Evolutionary conservation across 2,329 filamentous ascomycete species (phyloP).

Genomic region (Talaromyces verruculosus): DNA sequence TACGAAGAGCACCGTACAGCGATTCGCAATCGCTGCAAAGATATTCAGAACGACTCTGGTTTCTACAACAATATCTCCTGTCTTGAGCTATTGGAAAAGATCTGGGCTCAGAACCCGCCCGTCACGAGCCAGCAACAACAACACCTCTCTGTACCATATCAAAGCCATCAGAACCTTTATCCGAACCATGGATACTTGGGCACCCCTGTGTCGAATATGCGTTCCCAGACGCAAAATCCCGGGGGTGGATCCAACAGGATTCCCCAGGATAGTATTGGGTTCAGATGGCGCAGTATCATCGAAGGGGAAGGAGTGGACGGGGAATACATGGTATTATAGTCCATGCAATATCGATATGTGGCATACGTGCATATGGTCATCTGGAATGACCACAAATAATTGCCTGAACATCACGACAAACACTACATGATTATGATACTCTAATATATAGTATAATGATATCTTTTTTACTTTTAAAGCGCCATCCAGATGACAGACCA

Average conservation of each 20-base stretch:
- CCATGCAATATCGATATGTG: neutral
- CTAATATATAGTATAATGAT: conserved; percentile 9
- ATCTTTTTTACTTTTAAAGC: neutral
- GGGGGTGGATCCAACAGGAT: neutral
- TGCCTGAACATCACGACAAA: neutral
- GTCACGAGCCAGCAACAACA: conserved; percentile 9
- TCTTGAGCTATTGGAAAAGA: conserved; percentile 78
- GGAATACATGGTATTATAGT: conserved; percentile 37
- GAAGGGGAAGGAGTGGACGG: conserved; percentile 30
- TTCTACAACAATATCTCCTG: conserved; percentile 92
- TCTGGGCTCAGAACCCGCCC: conserved; percentile 61
- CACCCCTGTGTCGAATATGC: conserved; percentile 20
- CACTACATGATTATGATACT: neutral
- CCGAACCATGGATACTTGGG: conserved; percentile 8
- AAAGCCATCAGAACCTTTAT: conserved; percentile 22
- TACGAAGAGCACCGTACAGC: conserved; percentile 75
- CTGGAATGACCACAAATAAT: neutral
- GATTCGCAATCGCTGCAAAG: conserved; percentile 75
- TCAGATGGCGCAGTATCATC: conserved; percentile 34
- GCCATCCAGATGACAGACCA: neutral
- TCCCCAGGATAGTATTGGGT: conserved; percentile 23
- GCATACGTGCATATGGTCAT: neutral
- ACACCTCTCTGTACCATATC: conserved; percentile 27
- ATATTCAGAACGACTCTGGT: conserved; percentile 83
- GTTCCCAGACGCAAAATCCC: conserved; percentile 1